Evolutionary conservation across 371 early-diverging fungal genomes (phyloP).

Genomic region (Apophysomyces variabilis): DNA sequence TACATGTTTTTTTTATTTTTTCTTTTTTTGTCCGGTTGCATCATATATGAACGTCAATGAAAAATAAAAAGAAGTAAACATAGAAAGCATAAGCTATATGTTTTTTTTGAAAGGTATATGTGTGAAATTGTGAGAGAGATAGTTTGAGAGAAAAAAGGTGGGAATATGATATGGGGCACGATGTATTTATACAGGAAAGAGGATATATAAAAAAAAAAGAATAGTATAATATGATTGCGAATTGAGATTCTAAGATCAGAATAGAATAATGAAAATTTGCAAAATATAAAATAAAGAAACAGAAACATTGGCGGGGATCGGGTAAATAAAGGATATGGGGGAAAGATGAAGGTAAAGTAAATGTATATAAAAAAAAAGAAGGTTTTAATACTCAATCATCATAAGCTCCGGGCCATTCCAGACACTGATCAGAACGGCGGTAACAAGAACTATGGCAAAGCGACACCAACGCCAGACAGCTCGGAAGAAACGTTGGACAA

Average conservation of each 20-base stretch:
- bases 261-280: background rate
- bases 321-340: background rate
- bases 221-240: background rate
- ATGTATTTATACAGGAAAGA: background rate
- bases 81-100: background rate
- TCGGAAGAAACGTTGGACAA: conserved; percentile 48
- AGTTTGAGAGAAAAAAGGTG: background rate
- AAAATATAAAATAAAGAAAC: background rate
- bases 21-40: no score
- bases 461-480: conserved; percentile 68
- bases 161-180: background rate
- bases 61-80: conserved; percentile 1
- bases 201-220: background rate
- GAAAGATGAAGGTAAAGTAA: background rate
- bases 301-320: background rate
- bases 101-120: background rate
- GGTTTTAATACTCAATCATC: conserved; percentile 34
- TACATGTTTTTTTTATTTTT: no score
- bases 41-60: no score
- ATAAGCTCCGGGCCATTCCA: conserved; percentile 63
- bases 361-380: background rate
- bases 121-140: conserved; percentile 8
- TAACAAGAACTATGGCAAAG: conserved; percentile 60
- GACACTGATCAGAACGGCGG: conserved; percentile 61
- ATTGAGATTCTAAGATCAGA: background rate